Evolutionary conservation across 2,329 filamentous ascomycete genomes (phyloP).

Genomic region (Aaosphaeria arxii): DNA sequence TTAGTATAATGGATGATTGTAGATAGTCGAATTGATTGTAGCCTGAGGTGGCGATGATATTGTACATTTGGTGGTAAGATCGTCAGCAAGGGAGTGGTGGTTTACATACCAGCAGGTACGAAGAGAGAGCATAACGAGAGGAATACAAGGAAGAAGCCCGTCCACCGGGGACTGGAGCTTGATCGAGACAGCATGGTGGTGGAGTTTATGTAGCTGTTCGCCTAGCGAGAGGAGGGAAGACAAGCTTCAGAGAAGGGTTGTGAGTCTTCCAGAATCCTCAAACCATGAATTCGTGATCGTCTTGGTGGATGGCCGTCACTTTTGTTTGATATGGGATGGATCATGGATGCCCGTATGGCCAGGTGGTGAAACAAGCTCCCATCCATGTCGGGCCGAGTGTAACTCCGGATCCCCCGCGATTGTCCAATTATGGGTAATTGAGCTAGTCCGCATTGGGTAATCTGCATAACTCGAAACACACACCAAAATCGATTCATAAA

Average conservation of each 20-base stretch:
- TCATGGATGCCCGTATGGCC: background rate
- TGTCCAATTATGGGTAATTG: too few species aligned
- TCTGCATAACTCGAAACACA: too few species aligned
- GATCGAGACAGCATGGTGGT: background rate
- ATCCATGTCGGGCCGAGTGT: conserved; percentile 1
- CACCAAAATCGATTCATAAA: too few species aligned
- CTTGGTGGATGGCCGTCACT: conserved; percentile 11
- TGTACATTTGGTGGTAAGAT: too few species aligned
- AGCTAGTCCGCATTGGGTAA: too few species aligned
- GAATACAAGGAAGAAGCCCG: conserved; percentile 43
- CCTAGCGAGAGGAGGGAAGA: conserved; percentile 3
- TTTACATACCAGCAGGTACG: conserved; percentile 34
- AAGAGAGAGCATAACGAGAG: conserved; percentile 32
- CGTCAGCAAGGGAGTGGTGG: too few species aligned
- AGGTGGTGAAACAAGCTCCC: conserved; percentile 3
- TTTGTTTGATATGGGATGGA: background rate
- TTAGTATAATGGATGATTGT: conserved; percentile 5
- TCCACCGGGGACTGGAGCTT: conserved; percentile 58
- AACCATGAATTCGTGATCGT: too few species aligned
- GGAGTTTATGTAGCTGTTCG: conserved; percentile 10
- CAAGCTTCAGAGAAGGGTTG: too few species aligned
- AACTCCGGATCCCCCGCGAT: background rate
- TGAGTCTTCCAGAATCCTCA: too few species aligned
- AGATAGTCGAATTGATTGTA: background rate
- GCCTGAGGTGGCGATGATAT: too few species aligned